Evolutionary conservation across 108 stramenopile species (phyloP).

Genomic region (Cyclostephanos tholiformis): DNA sequence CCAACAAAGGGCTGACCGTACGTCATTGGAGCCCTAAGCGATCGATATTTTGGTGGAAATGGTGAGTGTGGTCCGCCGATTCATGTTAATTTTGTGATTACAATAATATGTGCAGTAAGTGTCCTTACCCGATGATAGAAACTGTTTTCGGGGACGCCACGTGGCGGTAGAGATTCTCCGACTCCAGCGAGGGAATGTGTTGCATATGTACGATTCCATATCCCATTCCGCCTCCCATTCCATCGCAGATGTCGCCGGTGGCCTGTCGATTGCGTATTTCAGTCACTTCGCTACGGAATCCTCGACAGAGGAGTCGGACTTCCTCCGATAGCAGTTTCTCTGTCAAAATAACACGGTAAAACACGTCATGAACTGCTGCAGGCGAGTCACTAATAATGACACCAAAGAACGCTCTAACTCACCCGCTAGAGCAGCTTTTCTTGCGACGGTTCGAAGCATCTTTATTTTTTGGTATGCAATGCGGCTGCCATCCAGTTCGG

Average conservation of each 20-base stretch:
- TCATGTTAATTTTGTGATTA: not conserved
- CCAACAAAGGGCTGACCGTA: constrained; percentile 91
- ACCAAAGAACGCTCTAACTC: not conserved
- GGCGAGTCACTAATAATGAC: not conserved
- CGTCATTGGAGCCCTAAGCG: constrained; percentile 83
- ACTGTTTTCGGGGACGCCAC: constrained; percentile 48
- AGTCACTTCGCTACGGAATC: not conserved
- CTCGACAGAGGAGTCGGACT: not conserved
- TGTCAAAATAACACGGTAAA: not conserved
- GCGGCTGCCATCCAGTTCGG: no score
- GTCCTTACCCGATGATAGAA: constrained; percentile 53
- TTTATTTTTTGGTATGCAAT: not conserved
- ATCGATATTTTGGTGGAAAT: constrained; percentile 9
- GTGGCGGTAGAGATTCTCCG: constrained; percentile 41
- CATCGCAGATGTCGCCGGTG: not conserved
- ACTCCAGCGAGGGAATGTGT: constrained; percentile 34
- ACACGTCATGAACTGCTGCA: not conserved
- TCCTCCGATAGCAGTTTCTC: not conserved
- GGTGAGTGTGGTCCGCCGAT: not conserved
- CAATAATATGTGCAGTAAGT: not conserved
- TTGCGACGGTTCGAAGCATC: constrained; percentile 5
- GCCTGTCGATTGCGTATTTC: not conserved
- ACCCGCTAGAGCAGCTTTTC: not conserved
- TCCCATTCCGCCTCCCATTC: constrained; percentile 55
- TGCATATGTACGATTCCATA: constrained; percentile 70